Conservation (phyloP, 352 stramenopile genomes). For the Pythium dissimile region DNA sequence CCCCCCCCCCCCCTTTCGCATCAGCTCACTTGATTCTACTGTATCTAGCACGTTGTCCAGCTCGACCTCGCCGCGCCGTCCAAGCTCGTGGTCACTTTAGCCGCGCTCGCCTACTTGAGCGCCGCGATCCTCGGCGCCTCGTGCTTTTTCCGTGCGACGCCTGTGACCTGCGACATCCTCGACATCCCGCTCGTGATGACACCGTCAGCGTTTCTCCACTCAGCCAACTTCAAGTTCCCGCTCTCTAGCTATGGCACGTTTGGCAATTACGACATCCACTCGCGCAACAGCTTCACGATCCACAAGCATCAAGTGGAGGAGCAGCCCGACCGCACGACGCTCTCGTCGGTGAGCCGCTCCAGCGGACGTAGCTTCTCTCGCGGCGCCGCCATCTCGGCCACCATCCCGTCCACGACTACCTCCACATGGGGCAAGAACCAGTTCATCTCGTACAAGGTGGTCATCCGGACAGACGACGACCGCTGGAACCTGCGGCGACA, state of each 20-base stretch:
- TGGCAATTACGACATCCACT: conserved; percentile 30
- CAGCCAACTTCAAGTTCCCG: conserved; percentile 33
- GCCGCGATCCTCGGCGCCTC: conserved; percentile 45
- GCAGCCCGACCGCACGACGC: conserved; percentile 1
- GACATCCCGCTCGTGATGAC: conserved; percentile 44
- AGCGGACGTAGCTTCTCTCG: conserved; percentile 22
- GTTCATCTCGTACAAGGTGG: conserved; percentile 75
- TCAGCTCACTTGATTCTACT: neutral
- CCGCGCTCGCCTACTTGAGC: conserved; percentile 36
- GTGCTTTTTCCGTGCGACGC: conserved; percentile 44
- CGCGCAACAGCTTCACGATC: neutral
- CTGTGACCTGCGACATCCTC: conserved; percentile 49
- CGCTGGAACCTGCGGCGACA: conserved; percentile 60
- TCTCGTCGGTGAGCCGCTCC: conserved; percentile 2
- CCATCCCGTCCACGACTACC: conserved; percentile 63
- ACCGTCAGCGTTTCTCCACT: conserved; percentile 58
- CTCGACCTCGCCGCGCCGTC: conserved; percentile 10
- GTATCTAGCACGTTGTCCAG: conserved; percentile 13
- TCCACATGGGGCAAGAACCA: conserved; percentile 70
- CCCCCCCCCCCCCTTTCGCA: neutral
- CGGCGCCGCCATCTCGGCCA: conserved; percentile 36
- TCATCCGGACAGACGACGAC: conserved; percentile 68
- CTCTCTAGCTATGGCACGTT: conserved; percentile 59
- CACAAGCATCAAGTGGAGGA: neutral
- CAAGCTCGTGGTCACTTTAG: conserved; percentile 21